Conservation (phyloP, 2,329 filamentous ascomycete species). For the Neopestalotiopsis sp. region DNA sequence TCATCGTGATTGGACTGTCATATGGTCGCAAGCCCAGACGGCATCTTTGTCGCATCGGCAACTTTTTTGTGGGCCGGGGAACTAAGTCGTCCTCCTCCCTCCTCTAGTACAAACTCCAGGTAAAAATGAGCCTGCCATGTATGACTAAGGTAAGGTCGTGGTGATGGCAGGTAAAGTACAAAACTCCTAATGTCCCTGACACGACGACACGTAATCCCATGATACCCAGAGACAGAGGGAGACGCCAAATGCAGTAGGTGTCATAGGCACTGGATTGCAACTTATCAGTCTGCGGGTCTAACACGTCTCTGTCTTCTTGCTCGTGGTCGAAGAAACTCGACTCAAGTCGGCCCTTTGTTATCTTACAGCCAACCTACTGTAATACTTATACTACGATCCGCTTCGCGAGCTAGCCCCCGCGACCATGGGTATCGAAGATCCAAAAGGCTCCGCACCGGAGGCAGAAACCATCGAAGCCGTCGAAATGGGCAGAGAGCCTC, state of each 20-base stretch:
- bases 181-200: neutral
- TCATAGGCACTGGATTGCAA: neutral
- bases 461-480: conserved; percentile 5
- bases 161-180: neutral
- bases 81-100: neutral
- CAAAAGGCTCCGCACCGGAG: neutral
- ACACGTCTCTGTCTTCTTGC: neutral
- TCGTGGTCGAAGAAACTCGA: neutral
- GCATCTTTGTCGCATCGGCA: neutral
- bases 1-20: conserved; percentile 3
- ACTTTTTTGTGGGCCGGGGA: neutral
- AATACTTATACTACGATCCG: neutral
- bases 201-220: neutral
- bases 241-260: neutral
- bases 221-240: neutral
- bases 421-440: neutral
- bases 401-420: neutral
- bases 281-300: neutral
- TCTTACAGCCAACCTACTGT: neutral
- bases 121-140: neutral
- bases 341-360: neutral
- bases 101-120: neutral
- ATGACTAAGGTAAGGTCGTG: neutral
- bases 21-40: neutral
- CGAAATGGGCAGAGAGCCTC: neutral